phyloP scores from a whole-genome alignment of 768 basidiomycete species.

The Lentinula edodes region DNA sequence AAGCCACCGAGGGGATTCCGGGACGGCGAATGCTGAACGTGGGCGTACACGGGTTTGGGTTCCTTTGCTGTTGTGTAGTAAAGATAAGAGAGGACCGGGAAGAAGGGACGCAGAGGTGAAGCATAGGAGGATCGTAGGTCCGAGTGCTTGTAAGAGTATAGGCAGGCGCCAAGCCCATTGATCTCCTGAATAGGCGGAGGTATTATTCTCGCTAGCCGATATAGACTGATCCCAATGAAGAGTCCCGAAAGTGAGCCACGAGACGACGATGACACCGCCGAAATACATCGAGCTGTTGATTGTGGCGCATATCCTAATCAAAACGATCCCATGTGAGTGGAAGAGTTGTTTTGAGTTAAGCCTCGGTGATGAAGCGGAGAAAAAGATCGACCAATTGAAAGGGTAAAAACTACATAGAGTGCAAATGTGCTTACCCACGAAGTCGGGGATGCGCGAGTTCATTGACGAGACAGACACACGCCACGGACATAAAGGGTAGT shows the following conservation, averaged over 20 bases:
- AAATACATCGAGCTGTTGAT: constrained; percentile 6
- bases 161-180: constrained; percentile 4
- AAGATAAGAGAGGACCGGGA: not conserved
- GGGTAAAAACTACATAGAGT: not conserved
- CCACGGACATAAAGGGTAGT: constrained; percentile 4
- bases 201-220: not conserved
- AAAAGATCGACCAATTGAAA: not conserved
- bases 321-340: not conserved
- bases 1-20: constrained; percentile 1
- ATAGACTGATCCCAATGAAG: not conserved
- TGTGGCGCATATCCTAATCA: constrained; percentile 1
- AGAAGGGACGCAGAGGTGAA: not conserved
- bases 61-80: too few species aligned
- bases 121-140: not conserved
- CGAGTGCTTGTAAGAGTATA: constrained; percentile 1
- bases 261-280: constrained; percentile 1
- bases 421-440: not conserved
- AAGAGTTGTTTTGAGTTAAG: not conserved
- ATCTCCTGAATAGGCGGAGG: not conserved
- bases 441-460: constrained; percentile 5
- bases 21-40: not conserved
- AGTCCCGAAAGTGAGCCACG: not conserved
- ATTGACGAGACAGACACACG: constrained; percentile 1
- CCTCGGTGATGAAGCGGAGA: not conserved
- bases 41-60: not conserved